These are phyloP conservation scores for Fusarium continuum DNA, from an alignment of 2,329 filamentous ascomycete species.

Conservation along the genomic window DNA sequence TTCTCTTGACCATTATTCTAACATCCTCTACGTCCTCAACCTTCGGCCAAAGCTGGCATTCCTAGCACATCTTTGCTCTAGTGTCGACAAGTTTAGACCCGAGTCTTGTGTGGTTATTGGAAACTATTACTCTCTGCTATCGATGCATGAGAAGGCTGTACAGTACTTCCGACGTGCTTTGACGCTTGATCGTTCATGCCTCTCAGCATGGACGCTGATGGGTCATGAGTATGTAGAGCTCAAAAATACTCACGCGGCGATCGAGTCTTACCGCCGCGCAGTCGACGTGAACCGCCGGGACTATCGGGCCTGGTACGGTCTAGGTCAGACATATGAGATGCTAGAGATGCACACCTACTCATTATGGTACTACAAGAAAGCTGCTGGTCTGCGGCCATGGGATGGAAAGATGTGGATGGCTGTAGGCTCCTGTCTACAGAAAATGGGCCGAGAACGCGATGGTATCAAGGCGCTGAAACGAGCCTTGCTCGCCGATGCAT, in stretches of 20 bases:
- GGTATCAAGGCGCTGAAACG: constrained; percentile 96
- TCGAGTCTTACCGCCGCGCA: constrained; percentile 93
- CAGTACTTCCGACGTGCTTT: constrained; percentile 96
- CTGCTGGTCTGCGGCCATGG: constrained; percentile 90
- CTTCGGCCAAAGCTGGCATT: constrained; percentile 90
- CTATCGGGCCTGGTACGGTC: constrained; percentile 96
- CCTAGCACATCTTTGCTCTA: constrained; percentile 87
- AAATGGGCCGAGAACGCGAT: constrained; percentile 86
- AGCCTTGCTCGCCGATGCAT: constrained; percentile 86
- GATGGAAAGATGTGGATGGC: constrained; percentile 99
- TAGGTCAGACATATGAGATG: constrained; percentile 97
- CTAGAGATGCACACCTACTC: constrained; percentile 98
- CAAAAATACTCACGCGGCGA: constrained; percentile 97
- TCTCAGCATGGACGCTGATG: constrained; percentile 98
- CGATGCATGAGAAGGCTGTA: constrained; percentile 96
- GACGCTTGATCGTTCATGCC: constrained; percentile 86
- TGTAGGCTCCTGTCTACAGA: constrained; percentile 89
- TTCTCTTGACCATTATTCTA: constrained; percentile 93
- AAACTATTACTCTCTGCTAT: constrained; percentile 95
- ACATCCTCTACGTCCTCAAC: constrained; percentile 94
- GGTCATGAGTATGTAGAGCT: constrained; percentile 98
- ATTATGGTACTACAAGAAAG: constrained; percentile 96
- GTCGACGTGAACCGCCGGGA: constrained; percentile 97
- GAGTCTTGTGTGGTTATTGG: constrained; percentile 97
- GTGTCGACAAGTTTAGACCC: constrained; percentile 93